phyloP scores from a whole-genome alignment of 805 yeast species.

The Candida corydali region DNA sequence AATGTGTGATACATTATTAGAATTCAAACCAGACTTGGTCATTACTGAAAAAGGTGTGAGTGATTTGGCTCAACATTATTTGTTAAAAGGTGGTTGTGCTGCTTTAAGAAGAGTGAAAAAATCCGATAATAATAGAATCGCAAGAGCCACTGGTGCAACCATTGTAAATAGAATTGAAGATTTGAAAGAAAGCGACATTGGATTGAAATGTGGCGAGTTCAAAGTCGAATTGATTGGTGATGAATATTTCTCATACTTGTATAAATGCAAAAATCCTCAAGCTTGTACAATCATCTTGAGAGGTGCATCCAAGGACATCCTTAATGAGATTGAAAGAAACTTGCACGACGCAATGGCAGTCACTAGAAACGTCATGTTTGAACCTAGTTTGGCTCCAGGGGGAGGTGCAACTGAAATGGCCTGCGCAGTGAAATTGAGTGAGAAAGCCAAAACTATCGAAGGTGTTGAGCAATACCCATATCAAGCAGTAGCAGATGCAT shows the following conservation, averaged over 20 bases:
- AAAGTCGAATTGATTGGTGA: slow-evolving; percentile 95
- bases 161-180: slow-evolving; percentile 95
- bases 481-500: slow-evolving; percentile 97
- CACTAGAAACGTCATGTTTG: slow-evolving; percentile 88
- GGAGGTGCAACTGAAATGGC: slow-evolving; percentile 99
- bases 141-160: slow-evolving; percentile 97
- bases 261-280: slow-evolving; percentile 75
- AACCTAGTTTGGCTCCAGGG: slow-evolving; percentile 94
- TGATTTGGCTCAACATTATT: slow-evolving; percentile 94
- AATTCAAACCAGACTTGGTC: slow-evolving; percentile 87
- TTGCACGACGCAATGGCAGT: slow-evolving; percentile 99
- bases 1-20: slow-evolving; percentile 80
- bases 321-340: slow-evolving; percentile 94
- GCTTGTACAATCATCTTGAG: slow-evolving; percentile 93
- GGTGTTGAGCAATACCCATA: slow-evolving; percentile 99
- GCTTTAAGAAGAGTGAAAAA: slow-evolving; percentile 93
- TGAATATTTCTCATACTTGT: slow-evolving; percentile 87
- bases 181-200: slow-evolving; percentile 84
- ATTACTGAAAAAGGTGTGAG: slow-evolving; percentile 98
- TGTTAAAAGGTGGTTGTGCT: slow-evolving; percentile 88
- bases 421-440: slow-evolving; percentile 80
- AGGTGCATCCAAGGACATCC: slow-evolving; percentile 95
- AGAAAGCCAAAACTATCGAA: slow-evolving; percentile 85
- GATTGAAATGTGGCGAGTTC: slow-evolving; percentile 84
- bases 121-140: slow-evolving; percentile 92